Percentiles rank a stretch among this genome's conserved stretches.
phyloP scores from a whole-genome alignment of 345 rosid genomes.

The Acer yangbiense region DNA sequence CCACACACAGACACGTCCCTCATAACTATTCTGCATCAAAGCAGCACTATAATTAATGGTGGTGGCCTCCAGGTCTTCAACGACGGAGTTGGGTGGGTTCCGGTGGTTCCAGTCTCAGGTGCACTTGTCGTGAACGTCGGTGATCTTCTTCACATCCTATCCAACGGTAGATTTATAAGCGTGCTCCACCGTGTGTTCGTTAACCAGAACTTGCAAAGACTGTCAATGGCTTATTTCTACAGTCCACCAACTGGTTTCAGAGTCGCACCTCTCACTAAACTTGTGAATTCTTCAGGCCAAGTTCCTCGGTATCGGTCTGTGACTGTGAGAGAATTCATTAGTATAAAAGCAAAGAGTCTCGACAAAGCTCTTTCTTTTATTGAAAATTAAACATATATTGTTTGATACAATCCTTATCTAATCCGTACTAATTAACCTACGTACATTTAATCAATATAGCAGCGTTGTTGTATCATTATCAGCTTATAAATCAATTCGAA shows the following conservation, averaged over 20 bases:
- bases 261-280: slow-evolving; percentile 46
- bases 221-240: slow-evolving; percentile 67
- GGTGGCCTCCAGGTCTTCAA: slow-evolving; percentile 64
- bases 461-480: too few relatives aligned
- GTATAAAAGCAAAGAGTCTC: slow-evolving; percentile 53
- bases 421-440: not conserved
- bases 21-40: slow-evolving; percentile 71
- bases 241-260: slow-evolving; percentile 46
- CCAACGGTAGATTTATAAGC: slow-evolving; percentile 59
- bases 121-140: slow-evolving; percentile 81
- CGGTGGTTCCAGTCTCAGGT: slow-evolving; percentile 52
- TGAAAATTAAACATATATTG: slow-evolving; percentile 20
- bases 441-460: too few relatives aligned
- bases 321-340: slow-evolving; percentile 53
- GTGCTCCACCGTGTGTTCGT: slow-evolving; percentile 71
- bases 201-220: slow-evolving; percentile 50
- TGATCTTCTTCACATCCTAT: slow-evolving; percentile 73
- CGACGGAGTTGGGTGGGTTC: slow-evolving; percentile 64
- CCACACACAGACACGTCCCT: slow-evolving; percentile 85
- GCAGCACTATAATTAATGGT: slow-evolving; percentile 11
- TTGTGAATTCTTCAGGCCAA: slow-evolving; percentile 24
- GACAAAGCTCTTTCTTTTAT: slow-evolving; percentile 61
- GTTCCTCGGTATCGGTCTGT: slow-evolving; percentile 49
- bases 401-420: not conserved
- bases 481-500: too few relatives aligned